Base-by-base conservation (phyloP, 2,329 filamentous ascomycete species). In the Rasamsonia emersonii region DNA sequence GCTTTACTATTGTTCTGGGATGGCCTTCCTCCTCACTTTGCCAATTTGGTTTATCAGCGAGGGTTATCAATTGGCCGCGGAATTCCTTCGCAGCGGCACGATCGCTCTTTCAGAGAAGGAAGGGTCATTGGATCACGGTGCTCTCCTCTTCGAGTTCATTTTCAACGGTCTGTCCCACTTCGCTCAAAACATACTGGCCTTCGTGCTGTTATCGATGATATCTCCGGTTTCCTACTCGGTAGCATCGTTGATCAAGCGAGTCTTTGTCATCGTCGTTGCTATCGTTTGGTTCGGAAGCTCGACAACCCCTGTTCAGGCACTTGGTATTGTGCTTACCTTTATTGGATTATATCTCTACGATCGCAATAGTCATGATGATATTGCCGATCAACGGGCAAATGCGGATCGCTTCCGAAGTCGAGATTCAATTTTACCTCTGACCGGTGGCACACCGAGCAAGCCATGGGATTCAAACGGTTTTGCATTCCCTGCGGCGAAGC, bases 161-260 rank as follows among this genome's bases (percentile, higher is more conserved):
- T 96, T 98, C 70, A 98, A 98, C 57, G 91, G 91, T 34, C 80
- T 86, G 3, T 95, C 93, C 54, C 91, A 98, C 60, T 98, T 96
- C 58, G 84, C 77, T 10, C 91, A 98, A 53, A 95, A 93, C 53
- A 93, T 98, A 32, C 73, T 98, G 33, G 91, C 91, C 0, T 98
- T 98, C 53, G 70, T 94, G 14, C 70, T 98, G 4, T 68, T 98
- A 5, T 94, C 86, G 33, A 82, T 94, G 67, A 82, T 96, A 9
- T 93, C 86, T 0, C 91, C 91, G 0, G 91, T 98, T 21, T 96
- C 91, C 0, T 98, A 98, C 64, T 94, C 86, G 0, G 89, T 98
- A 21, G 91, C 91, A 20, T 93, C 83, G 35, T 68, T 98, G 40
- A 91, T 98, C 61, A 98, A 98, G 65, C 82, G 91, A 29, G 91